These are phyloP conservation scores for Pythium scleroteichum DNA, from an alignment of 352 stramenopile species.

Conservation along the genomic window DNA sequence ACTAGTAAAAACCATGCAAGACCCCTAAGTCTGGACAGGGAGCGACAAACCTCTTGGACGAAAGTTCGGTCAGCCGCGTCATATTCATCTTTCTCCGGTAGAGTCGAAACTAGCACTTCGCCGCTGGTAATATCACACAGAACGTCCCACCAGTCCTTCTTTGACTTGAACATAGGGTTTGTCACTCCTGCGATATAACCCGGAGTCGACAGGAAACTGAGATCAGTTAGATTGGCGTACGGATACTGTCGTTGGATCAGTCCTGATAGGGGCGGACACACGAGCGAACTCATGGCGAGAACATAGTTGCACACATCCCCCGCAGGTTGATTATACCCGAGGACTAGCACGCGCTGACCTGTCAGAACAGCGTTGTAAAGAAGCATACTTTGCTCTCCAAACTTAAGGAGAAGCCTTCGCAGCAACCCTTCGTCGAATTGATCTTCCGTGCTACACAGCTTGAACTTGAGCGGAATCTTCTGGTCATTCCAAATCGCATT, in stretches of 20 bases:
- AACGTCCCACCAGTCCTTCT: conserved; percentile 91
- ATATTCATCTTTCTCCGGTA: conserved; percentile 73
- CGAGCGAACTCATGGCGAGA: conserved; percentile 77
- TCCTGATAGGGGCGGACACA: conserved; percentile 79
- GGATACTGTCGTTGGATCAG: conserved; percentile 81
- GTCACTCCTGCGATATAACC: conserved; percentile 91
- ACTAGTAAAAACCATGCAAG: neutral
- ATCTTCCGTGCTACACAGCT: conserved; percentile 81
- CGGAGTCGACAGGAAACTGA: conserved; percentile 80
- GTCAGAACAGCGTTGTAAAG: conserved; percentile 88
- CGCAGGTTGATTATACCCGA: conserved; percentile 83
- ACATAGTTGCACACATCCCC: conserved; percentile 87
- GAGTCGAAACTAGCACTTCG: conserved; percentile 62
- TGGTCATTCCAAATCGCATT: conserved; percentile 60
- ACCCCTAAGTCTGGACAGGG: neutral
- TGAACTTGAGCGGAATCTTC: conserved; percentile 72
- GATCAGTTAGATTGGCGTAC: conserved; percentile 89
- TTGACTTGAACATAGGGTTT: conserved; percentile 92
- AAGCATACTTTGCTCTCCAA: conserved; percentile 84
- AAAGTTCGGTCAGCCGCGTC: conserved; percentile 70
- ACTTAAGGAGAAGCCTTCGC: conserved; percentile 67
- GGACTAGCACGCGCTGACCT: conserved; percentile 70
- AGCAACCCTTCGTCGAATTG: conserved; percentile 82
- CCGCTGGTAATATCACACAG: conserved; percentile 86
- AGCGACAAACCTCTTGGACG: conserved; percentile 61